Conservation (phyloP, 2,329 filamentous ascomycete genomes). For the Hymenoscyphus repandus region DNA sequence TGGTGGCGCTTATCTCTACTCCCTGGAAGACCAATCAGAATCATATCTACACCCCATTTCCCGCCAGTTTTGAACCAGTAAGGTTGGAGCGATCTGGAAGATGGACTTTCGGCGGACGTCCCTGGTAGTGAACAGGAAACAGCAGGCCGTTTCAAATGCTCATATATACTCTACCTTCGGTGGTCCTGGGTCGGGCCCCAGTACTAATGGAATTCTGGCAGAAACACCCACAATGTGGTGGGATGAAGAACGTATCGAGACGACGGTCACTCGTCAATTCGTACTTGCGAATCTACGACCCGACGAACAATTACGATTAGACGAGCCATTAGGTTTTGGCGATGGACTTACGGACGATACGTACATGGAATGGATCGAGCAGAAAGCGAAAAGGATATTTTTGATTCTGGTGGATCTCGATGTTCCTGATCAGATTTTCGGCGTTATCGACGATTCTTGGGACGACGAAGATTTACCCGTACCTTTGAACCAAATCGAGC, state of each 20-base stretch:
- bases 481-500: slow-evolving; percentile 57
- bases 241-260: slow-evolving; percentile 64
- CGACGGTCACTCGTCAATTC: slow-evolving; percentile 63
- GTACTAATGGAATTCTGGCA: slow-evolving; percentile 24
- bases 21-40: slow-evolving; percentile 16
- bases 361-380: slow-evolving; percentile 73
- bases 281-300: slow-evolving; percentile 59
- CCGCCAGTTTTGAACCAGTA: slow-evolving; percentile 6
- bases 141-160: slow-evolving; percentile 17
- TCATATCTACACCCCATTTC: background rate
- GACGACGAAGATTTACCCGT: slow-evolving; percentile 72
- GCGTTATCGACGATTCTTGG: slow-evolving; percentile 70
- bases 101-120: slow-evolving; percentile 30
- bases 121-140: slow-evolving; percentile 21
- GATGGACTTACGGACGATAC: slow-evolving; percentile 63
- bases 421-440: slow-evolving; percentile 69
- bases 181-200: slow-evolving; percentile 17
- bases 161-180: slow-evolving; percentile 30
- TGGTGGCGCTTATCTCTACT: slow-evolving; percentile 22
- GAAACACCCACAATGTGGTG: slow-evolving; percentile 52
- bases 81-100: slow-evolving; percentile 7
- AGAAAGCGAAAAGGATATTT: slow-evolving; percentile 64
- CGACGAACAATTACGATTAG: slow-evolving; percentile 57
- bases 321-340: slow-evolving; percentile 60
- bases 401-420: slow-evolving; percentile 66